phyloP scores from a whole-genome alignment of 306 rosid genomes.

The Vigna mungo region DNA sequence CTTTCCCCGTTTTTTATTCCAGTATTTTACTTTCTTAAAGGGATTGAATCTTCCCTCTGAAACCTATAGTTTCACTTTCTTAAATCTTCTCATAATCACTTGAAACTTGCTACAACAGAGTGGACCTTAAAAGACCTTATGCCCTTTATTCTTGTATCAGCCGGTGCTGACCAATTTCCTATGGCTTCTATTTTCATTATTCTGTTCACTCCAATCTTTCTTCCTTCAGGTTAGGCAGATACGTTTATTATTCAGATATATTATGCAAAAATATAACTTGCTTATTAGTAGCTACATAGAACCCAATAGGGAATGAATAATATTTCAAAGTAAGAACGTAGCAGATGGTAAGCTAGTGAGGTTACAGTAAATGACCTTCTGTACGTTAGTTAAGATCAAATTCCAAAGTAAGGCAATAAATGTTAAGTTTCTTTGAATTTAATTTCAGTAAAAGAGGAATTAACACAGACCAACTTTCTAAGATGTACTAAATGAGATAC shows the following conservation, averaged over 20 bases:
- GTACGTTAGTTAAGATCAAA: constrained; percentile 65
- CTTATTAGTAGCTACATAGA: constrained; percentile 12
- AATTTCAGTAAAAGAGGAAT: constrained; percentile 16
- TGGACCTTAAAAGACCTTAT: no score
- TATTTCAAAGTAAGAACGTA: no score
- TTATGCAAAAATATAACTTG: constrained; percentile 3
- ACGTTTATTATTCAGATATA: constrained; percentile 2
- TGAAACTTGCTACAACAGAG: no score
- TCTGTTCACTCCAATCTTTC: background rate
- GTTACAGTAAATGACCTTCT: no score
- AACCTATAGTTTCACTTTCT: no score
- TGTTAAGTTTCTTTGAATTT: constrained; percentile 31
- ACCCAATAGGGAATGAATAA: background rate
- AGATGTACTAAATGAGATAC: constrained; percentile 7
- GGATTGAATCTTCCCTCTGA: no score
- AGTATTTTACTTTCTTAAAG: no score
- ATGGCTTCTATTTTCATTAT: background rate
- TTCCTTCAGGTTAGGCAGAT: background rate
- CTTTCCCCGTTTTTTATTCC: no score
- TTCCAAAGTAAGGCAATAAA: constrained; percentile 14
- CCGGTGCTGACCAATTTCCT: background rate
- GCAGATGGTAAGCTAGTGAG: no score
- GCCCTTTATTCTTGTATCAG: no score
- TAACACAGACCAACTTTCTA: constrained; percentile 22
- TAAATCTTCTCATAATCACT: no score